A percentile compares a stretch with the other conserved stretches of the same genome.
Evolutionary conservation across 306 rosid species (phyloP).

Genomic region (Cicer judaicum): DNA sequence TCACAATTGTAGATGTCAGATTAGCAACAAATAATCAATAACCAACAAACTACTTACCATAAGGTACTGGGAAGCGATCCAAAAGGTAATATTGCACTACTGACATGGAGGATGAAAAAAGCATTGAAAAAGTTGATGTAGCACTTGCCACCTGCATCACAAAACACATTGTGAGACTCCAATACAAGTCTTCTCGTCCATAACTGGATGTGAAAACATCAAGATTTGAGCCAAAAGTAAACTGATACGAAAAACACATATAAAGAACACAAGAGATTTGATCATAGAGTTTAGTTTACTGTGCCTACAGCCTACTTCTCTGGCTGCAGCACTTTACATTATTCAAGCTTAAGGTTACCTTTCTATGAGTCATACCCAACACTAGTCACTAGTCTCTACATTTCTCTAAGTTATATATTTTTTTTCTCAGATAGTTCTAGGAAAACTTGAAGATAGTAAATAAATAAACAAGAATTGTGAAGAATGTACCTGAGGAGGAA

Average conservation of each 20-base stretch:
- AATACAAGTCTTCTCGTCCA: too few species aligned
- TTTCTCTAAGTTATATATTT: too few species aligned
- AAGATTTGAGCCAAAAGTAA: too few species aligned
- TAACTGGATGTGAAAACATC: too few species aligned
- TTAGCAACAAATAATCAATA: background rate
- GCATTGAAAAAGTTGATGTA: slow-evolving; percentile 78
- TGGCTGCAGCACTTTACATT: background rate
- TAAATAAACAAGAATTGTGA: background rate
- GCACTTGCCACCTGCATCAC: slow-evolving; percentile 77
- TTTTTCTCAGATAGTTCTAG: background rate
- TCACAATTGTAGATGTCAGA: background rate
- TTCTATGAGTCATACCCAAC: too few species aligned
- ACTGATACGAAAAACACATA: too few species aligned
- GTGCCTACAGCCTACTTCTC: too few species aligned
- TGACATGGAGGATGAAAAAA: slow-evolving; percentile 81
- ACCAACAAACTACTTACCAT: slow-evolving; percentile 49
- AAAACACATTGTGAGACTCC: background rate
- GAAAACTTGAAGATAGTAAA: background rate
- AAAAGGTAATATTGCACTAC: slow-evolving; percentile 73
- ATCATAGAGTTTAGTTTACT: too few species aligned
- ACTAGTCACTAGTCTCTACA: too few species aligned
- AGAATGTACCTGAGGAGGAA: slow-evolving; percentile 56
- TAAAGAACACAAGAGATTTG: too few species aligned
- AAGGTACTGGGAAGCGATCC: slow-evolving; percentile 79
- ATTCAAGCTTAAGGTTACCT: too few species aligned